These are phyloP conservation scores for Chrysophaeum taylorii DNA, from an alignment of 352 stramenopile genomes.

Conservation along the genomic window DNA sequence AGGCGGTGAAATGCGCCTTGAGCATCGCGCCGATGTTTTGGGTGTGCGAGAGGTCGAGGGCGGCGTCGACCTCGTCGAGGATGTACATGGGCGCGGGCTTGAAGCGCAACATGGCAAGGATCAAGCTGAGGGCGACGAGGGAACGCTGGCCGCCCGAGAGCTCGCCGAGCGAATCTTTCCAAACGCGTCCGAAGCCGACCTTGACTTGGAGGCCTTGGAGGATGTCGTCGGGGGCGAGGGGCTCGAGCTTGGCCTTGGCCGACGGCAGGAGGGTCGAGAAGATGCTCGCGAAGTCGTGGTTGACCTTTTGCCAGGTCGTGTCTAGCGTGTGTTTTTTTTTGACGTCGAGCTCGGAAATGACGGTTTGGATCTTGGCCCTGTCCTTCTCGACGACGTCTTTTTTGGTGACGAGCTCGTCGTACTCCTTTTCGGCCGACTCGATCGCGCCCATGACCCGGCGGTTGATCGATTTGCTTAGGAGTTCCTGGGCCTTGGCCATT, in stretches of 20 bases:
- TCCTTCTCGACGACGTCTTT: slow-evolving; percentile 96
- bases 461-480: slow-evolving; percentile 95
- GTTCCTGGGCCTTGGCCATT: slow-evolving; percentile 78
- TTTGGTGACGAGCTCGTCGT: slow-evolving; percentile 94
- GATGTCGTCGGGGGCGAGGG: slow-evolving; percentile 64
- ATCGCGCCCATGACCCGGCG: slow-evolving; percentile 99
- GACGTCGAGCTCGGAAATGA: slow-evolving; percentile 96
- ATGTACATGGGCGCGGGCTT: slow-evolving; percentile 99
- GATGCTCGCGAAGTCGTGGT: slow-evolving; percentile 98
- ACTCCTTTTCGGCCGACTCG: slow-evolving; percentile 96
- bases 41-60: slow-evolving; percentile 97
- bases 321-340: slow-evolving; percentile 92
- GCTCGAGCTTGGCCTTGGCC: slow-evolving; percentile 93
- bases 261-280: slow-evolving; percentile 95
- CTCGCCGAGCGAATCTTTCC: slow-evolving; percentile 95
- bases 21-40: slow-evolving; percentile 99
- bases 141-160: slow-evolving; percentile 95
- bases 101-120: slow-evolving; percentile 94
- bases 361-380: slow-evolving; percentile 95
- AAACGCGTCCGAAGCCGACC: slow-evolving; percentile 95
- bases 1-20: slow-evolving; percentile 94
- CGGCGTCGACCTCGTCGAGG: slow-evolving; percentile 98
- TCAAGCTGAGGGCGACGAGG: slow-evolving; percentile 96
- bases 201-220: slow-evolving; percentile 92
- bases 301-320: slow-evolving; percentile 96